Percentiles rank a stretch among this genome's conserved stretches.
Conservation (phyloP, 148 eudicot species). For the Camellia sinensis region DNA sequence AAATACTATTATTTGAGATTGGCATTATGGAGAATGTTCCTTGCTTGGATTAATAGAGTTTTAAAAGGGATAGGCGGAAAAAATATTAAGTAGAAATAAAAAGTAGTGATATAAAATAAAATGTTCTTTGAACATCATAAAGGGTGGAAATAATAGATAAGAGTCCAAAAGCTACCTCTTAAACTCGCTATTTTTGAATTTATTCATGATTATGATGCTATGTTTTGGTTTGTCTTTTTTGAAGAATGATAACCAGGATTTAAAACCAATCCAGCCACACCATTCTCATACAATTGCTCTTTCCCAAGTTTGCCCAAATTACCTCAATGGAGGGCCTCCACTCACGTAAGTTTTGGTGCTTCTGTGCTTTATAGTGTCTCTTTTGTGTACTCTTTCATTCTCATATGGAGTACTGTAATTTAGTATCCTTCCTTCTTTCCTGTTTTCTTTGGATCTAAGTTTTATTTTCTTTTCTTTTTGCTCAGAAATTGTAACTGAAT, state of each 20-base stretch:
- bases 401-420: background rate
- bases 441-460: slow-evolving; percentile 14
- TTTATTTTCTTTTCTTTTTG: background rate
- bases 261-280: slow-evolving; percentile 62
- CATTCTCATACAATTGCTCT: slow-evolving; percentile 68
- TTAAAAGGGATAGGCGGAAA: background rate
- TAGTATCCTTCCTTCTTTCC: background rate
- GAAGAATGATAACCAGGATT: slow-evolving; percentile 57
- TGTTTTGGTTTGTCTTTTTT: slow-evolving; percentile 11
- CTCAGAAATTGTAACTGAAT: background rate
- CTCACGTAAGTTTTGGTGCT: slow-evolving; percentile 65
- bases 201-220: slow-evolving; percentile 7
- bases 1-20: background rate
- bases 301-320: slow-evolving; percentile 76
- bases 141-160: background rate
- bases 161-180: background rate
- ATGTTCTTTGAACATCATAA: background rate
- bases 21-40: slow-evolving; percentile 1
- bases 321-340: slow-evolving; percentile 60
- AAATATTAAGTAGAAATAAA: background rate
- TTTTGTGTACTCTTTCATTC: background rate
- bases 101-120: background rate
- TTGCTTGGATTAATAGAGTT: background rate
- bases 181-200: slow-evolving; percentile 3
- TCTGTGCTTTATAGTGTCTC: slow-evolving; percentile 4